Base-by-base conservation (phyloP, 805 yeast genomes). In the Candida rishiriensis region DNA sequence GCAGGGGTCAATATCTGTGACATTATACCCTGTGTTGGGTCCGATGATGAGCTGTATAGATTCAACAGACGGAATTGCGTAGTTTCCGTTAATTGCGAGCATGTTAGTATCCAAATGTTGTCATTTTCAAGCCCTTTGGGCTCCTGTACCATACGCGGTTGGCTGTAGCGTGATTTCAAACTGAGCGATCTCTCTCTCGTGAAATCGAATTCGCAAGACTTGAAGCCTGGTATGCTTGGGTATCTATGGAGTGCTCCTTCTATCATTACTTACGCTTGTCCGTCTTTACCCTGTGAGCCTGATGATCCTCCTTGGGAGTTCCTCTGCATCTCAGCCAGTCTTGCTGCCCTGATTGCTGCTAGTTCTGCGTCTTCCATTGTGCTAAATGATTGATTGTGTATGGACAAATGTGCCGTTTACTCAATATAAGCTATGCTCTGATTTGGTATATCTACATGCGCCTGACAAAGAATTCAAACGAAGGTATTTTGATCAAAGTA, bases 291-390 rank as follows among this genome's bases (percentile, higher is more conserved):
- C 16, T 40, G 39, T n/a, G 45, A 17, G 18, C 43, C 36, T 30
- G 14, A 12, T 9, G 39, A 39, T 1, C 58, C 55, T 15, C 61
- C 59, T 35, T 75, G 76, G 1, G 76, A 63, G 48, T 72, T 73
- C 49, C 75, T 71, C 61, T 86, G 95, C 49, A 91, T 70, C 64
- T 91, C 96, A 18, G 84, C 83, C 54, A 91, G 66, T 53, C 98
- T 78, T n/a, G 97, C 97, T 37, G 88, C 88, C 55, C 98, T 78
- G 51, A 91, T 86, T 29, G 97, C 97, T 54, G 83, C 81, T 47
- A 91, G 70, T 64, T 91, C 99, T 17, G 81, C 66, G 61, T 88
- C 91, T 56, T 88, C 96, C 96, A 89, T 88, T 12, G 21, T 29
- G 10, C 32, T 21, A 14, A 14, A 18, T 10, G 12, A 16, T 21